Base-by-base conservation (phyloP, 1,284 basidiomycete species). In the Ustilago cynodontis region DNA sequence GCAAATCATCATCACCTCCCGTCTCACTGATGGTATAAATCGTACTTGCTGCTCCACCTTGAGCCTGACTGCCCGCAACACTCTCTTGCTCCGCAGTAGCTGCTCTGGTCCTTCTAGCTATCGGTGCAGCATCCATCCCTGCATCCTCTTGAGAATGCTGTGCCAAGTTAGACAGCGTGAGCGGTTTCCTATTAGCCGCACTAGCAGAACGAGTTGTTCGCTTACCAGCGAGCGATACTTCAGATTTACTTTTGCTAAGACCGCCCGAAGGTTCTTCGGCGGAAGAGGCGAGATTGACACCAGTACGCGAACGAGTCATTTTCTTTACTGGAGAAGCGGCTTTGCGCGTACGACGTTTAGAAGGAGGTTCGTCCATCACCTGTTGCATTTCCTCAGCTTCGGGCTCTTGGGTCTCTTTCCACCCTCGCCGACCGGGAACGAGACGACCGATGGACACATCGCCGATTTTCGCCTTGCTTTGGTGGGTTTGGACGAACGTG, bases 21-120 rank as follows among this genome's bases (percentile, higher is more conserved):
- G 49, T 43, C 29, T 77, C 75, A 54, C 75, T 77, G 33, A 77
- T 71, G 2, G 70, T 77, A 33, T 77, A 77, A 39, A 71, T 71
- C 26, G 75, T 77, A 57, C 75, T 77, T 7, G 59, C 61, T 7
- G 59, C 61, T 0, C 33, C 74, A 26, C 55, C 55, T 33, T 29
- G 24, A 3, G 29, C 55, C 24, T 69, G 59, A 24, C 58, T 65
- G 3, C 52, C 65, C 13, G 29, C 58, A 1, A 73, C 49, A 31
- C 70, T 73, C 31, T 73, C 75, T 35, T 60, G 26, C 47, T 77
- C 75, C 1, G 75, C 75, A 14, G 75, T 77, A 6, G 75, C 75
- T 0, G 75, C 75, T 4, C 75, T 57, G 3, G 75, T 77, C 10
- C 75, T 41, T 20, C 75, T 47, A 6, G 75, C 75, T 14, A 77